Percentiles rank a stretch among this genome's conserved stretches.
phyloP scores from a whole-genome alignment of 306 rosid genomes.

The Rosa rugosa region DNA sequence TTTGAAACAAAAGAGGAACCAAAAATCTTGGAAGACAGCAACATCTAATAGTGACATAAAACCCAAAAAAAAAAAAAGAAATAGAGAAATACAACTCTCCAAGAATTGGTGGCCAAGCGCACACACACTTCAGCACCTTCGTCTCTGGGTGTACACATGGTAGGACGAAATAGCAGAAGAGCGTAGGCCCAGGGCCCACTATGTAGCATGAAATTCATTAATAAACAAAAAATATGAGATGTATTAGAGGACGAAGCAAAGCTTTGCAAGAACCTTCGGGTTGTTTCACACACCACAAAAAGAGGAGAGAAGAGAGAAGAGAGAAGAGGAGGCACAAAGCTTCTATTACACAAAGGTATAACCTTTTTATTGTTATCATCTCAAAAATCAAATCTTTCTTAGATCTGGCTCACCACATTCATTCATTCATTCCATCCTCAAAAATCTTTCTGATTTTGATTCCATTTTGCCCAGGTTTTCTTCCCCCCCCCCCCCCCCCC shows the following conservation, averaged over 20 bases:
- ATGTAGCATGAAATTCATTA: no score
- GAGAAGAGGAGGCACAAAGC: constrained; percentile 21
- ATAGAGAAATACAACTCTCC: no score
- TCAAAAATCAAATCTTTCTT: neutral
- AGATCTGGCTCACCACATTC: constrained; percentile 14
- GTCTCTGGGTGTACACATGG: neutral
- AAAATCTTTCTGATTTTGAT: neutral
- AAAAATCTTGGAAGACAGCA: no score
- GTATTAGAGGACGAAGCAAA: neutral
- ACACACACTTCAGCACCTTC: no score
- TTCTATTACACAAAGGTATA: neutral
- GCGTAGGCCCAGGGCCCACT: neutral
- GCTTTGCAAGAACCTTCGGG: neutral
- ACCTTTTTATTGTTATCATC: neutral
- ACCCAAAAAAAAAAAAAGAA: no score
- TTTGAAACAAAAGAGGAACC: no score
- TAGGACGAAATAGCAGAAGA: neutral
- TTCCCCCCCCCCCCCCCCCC: no score
- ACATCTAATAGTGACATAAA: no score
- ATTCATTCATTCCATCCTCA: neutral
- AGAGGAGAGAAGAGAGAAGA: no score
- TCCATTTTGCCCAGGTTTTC: constrained; percentile 8
- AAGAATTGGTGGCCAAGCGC: no score
- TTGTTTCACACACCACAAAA: constrained; percentile 5
- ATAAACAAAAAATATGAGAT: neutral